A percentile compares a stretch with the other conserved stretches of the same genome.
These are phyloP conservation scores for Cercophora samala DNA, from an alignment of 495 filamentous ascomycete species.

Conservation along the genomic window DNA sequence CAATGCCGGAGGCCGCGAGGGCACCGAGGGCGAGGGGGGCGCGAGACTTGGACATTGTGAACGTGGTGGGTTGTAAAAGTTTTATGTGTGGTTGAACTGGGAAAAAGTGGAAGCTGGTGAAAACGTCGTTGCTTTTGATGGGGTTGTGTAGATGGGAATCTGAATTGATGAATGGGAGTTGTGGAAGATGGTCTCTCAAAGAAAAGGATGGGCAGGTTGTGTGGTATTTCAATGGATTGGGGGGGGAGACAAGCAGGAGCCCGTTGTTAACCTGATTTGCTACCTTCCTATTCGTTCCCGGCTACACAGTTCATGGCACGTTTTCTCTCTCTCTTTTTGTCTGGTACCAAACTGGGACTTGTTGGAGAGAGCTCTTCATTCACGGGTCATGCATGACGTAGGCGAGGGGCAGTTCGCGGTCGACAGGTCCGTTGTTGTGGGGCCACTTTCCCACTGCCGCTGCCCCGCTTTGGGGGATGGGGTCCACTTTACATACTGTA, in stretches of 20 bases:
- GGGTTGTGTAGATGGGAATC: neutral
- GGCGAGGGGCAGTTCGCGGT: neutral
- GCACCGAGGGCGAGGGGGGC: constrained; percentile 57
- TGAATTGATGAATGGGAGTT: neutral
- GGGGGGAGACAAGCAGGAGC: neutral
- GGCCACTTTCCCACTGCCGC: neutral
- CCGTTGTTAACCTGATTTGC: neutral
- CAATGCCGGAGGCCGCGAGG: constrained; percentile 62
- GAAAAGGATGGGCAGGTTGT: neutral
- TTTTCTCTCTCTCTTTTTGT: neutral
- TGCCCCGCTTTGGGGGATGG: constrained; percentile 2
- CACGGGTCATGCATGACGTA: constrained; percentile 12
- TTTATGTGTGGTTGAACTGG: constrained; percentile 3
- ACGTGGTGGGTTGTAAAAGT: constrained; percentile 18
- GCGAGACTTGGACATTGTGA: constrained; percentile 53
- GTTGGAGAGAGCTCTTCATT: constrained; percentile 4
- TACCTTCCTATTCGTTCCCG: neutral
- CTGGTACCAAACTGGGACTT: neutral
- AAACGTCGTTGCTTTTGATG: constrained; percentile 2
- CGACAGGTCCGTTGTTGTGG: neutral
- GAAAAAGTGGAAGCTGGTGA: neutral
- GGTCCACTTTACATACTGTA: neutral
- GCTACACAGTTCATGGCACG: neutral
- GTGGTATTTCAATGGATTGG: neutral
- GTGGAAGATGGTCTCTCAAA: neutral